Conservation (phyloP, 495 filamentous ascomycete genomes). For the Aspergillus bertholletiae region DNA sequence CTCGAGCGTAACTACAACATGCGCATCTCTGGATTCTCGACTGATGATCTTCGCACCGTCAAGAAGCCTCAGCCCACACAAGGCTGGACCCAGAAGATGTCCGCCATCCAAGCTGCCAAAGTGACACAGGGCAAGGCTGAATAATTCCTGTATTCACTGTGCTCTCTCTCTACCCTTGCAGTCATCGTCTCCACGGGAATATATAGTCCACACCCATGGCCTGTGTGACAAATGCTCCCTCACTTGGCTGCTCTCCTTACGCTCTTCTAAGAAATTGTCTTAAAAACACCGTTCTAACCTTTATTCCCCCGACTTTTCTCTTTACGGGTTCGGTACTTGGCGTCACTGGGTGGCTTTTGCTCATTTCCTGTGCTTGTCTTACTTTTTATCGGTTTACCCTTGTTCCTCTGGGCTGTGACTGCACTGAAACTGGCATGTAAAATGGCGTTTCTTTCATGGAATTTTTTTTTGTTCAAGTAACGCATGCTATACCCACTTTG, state of each 20-base stretch:
- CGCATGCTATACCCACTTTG: conserved; percentile 6
- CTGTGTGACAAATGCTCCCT: too few relatives aligned
- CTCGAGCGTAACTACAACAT: conserved; percentile 98
- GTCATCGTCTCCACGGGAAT: neutral
- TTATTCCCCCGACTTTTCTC: conserved; percentile 4
- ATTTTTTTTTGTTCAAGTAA: neutral
- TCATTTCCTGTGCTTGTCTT: neutral
- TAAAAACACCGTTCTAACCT: neutral
- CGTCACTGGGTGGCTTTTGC: neutral
- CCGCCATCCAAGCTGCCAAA: conserved; percentile 90
- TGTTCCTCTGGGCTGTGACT: neutral
- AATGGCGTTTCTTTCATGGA: neutral
- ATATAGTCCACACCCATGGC: too few relatives aligned
- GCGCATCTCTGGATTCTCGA: conserved; percentile 89
- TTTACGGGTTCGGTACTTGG: neutral
- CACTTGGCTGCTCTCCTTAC: neutral
- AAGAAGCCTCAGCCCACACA: conserved; percentile 83
- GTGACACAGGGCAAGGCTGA: conserved; percentile 48
- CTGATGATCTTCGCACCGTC: conserved; percentile 90
- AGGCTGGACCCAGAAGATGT: conserved; percentile 93
- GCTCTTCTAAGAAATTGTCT: conserved; percentile 7
- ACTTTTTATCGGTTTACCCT: neutral
- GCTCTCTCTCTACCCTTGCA: neutral
- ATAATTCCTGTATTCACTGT: conserved; percentile 15
- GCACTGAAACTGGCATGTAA: neutral